A percentile compares a stretch with the other conserved stretches of the same genome.
These are phyloP conservation scores for Coemansia sp. DNA, from an alignment of 192 early-diverging fungal genomes.

Conservation along the genomic window DNA sequence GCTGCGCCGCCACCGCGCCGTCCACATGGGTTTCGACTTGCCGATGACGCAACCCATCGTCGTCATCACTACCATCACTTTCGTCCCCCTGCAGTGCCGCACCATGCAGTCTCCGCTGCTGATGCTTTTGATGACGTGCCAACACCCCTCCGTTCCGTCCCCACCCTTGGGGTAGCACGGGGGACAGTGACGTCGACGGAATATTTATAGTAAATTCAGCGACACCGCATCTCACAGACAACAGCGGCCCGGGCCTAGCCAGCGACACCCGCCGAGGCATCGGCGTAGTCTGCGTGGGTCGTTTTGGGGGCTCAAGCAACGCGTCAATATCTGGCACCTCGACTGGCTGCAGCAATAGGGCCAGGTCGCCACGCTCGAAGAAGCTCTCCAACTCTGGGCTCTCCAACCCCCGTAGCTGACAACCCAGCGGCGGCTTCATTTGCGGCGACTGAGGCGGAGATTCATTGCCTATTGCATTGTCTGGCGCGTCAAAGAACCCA, in stretches of 20 bases:
- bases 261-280: background rate
- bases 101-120: conserved; percentile 22
- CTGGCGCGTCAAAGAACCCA: background rate
- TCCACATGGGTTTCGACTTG: background rate
- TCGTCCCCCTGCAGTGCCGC: conserved; percentile 4
- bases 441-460: background rate
- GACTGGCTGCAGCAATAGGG: conserved; percentile 30
- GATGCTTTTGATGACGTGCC: background rate
- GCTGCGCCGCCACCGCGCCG: conserved; percentile 6
- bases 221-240: conserved; percentile 1
- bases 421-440: background rate
- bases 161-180: conserved; percentile 23
- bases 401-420: background rate
- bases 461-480: background rate
- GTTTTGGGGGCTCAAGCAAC: conserved; percentile 12
- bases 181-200: conserved; percentile 46
- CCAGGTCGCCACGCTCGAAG: conserved; percentile 34
- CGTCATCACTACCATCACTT: background rate
- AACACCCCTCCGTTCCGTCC: background rate
- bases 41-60: background rate
- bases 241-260: background rate
- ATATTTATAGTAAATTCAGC: conserved; percentile 47
- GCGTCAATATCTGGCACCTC: conserved; percentile 13
- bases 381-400: conserved; percentile 23
- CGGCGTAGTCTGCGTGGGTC: background rate